Percentiles rank a stretch among this genome's conserved stretches.
Conservation (phyloP, 2,329 filamentous ascomycete genomes). For the Raffaelea arxii region DNA sequence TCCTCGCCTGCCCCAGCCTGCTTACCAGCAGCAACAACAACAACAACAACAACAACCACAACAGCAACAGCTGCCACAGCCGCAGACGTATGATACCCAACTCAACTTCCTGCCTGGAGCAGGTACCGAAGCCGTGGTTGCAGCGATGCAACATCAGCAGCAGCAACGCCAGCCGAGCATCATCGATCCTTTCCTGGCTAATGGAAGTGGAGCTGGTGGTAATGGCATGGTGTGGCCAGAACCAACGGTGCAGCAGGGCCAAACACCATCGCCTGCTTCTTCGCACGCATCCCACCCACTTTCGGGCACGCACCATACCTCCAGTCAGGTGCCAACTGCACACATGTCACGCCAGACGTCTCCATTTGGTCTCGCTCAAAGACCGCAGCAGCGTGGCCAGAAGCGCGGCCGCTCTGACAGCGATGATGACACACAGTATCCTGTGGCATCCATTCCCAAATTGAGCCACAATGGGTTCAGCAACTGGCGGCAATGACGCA, state of each 20-base stretch:
- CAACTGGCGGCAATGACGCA: conserved; percentile 10
- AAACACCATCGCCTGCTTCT: too few species aligned
- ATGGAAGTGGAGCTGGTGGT: not conserved
- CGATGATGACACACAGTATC: conserved; percentile 15
- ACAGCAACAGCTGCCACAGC: conserved; percentile 3
- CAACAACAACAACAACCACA: not conserved
- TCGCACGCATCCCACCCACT: conserved; percentile 8
- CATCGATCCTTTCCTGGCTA: conserved; percentile 19
- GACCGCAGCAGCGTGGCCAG: conserved; percentile 13
- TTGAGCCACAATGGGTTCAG: conserved; percentile 13
- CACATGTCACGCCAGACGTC: too few species aligned
- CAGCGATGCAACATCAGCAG: conserved; percentile 13
- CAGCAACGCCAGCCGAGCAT: conserved; percentile 22
- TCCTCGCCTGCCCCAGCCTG: conserved; percentile 6
- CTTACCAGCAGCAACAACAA: conserved; percentile 3
- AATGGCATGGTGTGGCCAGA: not conserved
- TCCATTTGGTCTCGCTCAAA: too few species aligned
- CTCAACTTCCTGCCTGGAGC: too few species aligned
- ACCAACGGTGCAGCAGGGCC: not conserved
- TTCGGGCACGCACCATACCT: not conserved
- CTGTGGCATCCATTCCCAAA: conserved; percentile 12
- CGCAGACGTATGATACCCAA: too few species aligned
- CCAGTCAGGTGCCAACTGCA: too few species aligned
- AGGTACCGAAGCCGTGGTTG: too few species aligned
- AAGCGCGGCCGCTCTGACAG: conserved; percentile 24